A percentile compares a stretch with the other conserved stretches of the same genome.
These are phyloP conservation scores for Blakeslea trispora DNA, from an alignment of 371 early-diverging fungal genomes.

Conservation along the genomic window DNA sequence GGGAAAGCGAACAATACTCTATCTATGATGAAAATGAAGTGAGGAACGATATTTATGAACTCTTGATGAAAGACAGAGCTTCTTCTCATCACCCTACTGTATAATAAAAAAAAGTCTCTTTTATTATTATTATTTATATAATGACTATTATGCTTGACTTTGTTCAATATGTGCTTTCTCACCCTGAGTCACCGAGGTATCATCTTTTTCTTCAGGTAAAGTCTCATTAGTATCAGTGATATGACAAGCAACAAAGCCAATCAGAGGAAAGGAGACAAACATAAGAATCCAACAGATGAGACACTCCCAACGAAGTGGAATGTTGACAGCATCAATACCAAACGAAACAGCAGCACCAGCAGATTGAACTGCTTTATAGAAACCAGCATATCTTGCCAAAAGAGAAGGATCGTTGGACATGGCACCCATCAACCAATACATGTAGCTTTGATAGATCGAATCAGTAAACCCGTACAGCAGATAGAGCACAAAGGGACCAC, in stretches of 20 bases:
- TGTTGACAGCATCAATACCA: slow-evolving; percentile 37
- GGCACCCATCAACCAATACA: slow-evolving; percentile 82
- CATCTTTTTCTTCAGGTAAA: not conserved
- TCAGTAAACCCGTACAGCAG: slow-evolving; percentile 67
- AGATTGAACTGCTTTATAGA: slow-evolving; percentile 71
- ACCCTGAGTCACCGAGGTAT: not conserved
- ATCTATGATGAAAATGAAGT: slow-evolving; percentile 35
- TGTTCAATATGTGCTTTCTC: slow-evolving; percentile 8
- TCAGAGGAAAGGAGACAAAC: slow-evolving; percentile 39
- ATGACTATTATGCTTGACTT: not conserved
- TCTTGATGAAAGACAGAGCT: slow-evolving; percentile 28
- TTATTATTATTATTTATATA: slow-evolving; percentile 4
- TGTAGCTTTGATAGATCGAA: slow-evolving; percentile 70
- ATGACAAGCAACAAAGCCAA: slow-evolving; percentile 31
- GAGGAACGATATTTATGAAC: slow-evolving; percentile 32
- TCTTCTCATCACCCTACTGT: slow-evolving; percentile 7
- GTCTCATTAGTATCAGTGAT: slow-evolving; percentile 29
- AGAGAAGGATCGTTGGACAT: slow-evolving; percentile 68
- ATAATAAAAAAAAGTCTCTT: slow-evolving; percentile 1
- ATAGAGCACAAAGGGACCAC: slow-evolving; percentile 67
- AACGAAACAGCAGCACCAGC: slow-evolving; percentile 45
- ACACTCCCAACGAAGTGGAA: slow-evolving; percentile 39
- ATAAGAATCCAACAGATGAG: slow-evolving; percentile 39
- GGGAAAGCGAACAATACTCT: slow-evolving; percentile 10
- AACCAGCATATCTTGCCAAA: slow-evolving; percentile 75